A percentile compares a stretch with the other conserved stretches of the same genome.
phyloP scores from a whole-genome alignment of 805 yeast species.

The Citeromyces matritensis region DNA sequence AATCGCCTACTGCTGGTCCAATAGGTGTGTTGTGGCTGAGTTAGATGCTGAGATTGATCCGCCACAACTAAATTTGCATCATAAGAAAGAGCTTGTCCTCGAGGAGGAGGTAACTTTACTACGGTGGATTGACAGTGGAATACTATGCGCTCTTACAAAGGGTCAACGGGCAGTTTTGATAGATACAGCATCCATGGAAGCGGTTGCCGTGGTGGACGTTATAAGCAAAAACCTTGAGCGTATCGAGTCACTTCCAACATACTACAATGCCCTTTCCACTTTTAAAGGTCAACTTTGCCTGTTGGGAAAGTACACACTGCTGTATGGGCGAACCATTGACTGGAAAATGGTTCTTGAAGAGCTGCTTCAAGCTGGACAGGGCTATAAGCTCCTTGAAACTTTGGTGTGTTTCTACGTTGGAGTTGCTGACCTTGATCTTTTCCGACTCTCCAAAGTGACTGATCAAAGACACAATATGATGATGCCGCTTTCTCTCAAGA shows the following conservation, averaged over 20 bases:
- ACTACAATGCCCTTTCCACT: slow-evolving; percentile 13
- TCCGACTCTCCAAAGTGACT: slow-evolving; percentile 40
- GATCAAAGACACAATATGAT: slow-evolving; percentile 30
- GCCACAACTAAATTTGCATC: no score
- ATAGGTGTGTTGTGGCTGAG: no score
- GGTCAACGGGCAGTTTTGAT: slow-evolving; percentile 29
- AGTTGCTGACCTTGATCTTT: slow-evolving; percentile 27
- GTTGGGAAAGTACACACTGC: slow-evolving; percentile 34
- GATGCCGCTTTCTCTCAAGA: slow-evolving; percentile 34
- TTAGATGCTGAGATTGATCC: no score
- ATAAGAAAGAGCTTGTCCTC: no score
- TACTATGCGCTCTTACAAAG: slow-evolving; percentile 23
- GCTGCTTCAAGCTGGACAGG: slow-evolving; percentile 30
- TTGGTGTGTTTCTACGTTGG: slow-evolving; percentile 40
- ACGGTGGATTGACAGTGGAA: slow-evolving; percentile 37
- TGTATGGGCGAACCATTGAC: slow-evolving; percentile 41
- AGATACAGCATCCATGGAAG: slow-evolving; percentile 21
- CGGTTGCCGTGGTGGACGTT: slow-evolving; percentile 19
- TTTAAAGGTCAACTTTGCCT: slow-evolving; percentile 33
- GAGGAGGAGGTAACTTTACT: slow-evolving; percentile 27
- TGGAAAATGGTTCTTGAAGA: slow-evolving; percentile 56
- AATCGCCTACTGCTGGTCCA: slow-evolving; percentile 21
- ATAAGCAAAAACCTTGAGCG: slow-evolving; percentile 20
- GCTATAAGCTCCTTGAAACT: slow-evolving; percentile 37
- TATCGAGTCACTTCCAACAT: slow-evolving; percentile 1